Evolutionary conservation across 2,329 filamentous ascomycete species (phyloP).

Genomic region (Leptographium radiaticola): DNA sequence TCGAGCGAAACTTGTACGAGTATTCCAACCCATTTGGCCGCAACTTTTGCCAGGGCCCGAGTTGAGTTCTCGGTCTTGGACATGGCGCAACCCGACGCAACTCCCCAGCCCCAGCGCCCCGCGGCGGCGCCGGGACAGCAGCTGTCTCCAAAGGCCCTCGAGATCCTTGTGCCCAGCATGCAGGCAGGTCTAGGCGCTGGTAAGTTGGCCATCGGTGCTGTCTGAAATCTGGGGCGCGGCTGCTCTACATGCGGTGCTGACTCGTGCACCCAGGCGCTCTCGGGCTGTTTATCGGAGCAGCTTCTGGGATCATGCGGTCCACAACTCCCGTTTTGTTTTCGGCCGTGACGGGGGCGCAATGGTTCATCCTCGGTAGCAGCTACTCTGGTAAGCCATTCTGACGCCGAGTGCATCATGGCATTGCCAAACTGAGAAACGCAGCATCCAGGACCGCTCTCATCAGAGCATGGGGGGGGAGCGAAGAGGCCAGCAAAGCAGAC

Average conservation of each 20-base stretch:
- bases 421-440: conserved; percentile 14
- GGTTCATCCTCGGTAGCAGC: conserved; percentile 62
- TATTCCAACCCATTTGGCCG: not conserved
- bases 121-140: conserved; percentile 12
- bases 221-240: not conserved
- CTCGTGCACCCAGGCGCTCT: conserved; percentile 31
- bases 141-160: conserved; percentile 28
- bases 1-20: too few relatives aligned
- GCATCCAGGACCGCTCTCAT: conserved; percentile 35
- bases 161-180: conserved; percentile 36
- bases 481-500: conserved; percentile 42
- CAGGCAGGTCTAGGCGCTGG: conserved; percentile 48
- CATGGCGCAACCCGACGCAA: not conserved
- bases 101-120: conserved; percentile 1
- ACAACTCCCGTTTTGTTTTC: conserved; percentile 58
- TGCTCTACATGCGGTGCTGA: not conserved
- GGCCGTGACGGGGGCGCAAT: conserved; percentile 61
- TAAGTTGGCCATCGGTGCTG: conserved; percentile 22
- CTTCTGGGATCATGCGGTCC: conserved; percentile 58
- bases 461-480: conserved; percentile 34
- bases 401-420: not conserved
- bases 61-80: not conserved
- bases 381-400: conserved; percentile 50
- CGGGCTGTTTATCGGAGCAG: conserved; percentile 52
- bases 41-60: not conserved